phyloP scores from a whole-genome alignment of 2,329 filamentous ascomycete genomes.

The Pezizomycotina sp. region DNA sequence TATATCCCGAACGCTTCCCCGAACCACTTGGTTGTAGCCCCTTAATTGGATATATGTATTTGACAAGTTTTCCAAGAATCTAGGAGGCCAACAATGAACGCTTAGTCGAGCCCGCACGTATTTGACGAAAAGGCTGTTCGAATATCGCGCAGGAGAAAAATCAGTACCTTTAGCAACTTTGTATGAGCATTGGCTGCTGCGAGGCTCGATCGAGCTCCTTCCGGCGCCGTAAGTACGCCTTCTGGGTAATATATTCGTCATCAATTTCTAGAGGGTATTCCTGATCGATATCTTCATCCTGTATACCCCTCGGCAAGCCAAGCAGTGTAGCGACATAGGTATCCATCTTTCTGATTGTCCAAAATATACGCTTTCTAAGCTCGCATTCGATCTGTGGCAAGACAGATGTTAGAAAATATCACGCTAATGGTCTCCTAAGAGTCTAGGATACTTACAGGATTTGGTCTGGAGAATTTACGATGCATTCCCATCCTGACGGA shows the following conservation, averaged over 20 bases:
- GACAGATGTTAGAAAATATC: too few relatives aligned
- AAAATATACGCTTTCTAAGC: conserved; percentile 47
- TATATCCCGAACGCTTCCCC: conserved; percentile 36
- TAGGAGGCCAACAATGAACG: too few relatives aligned
- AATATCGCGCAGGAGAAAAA: too few relatives aligned
- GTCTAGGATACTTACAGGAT: too few relatives aligned
- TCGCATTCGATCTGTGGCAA: conserved; percentile 50
- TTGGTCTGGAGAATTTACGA: conserved; percentile 49
- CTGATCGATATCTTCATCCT: conserved; percentile 50
- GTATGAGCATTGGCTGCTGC: conserved; percentile 52
- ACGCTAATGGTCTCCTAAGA: too few relatives aligned
- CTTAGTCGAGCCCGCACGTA: too few relatives aligned
- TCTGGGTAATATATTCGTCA: conserved; percentile 50
- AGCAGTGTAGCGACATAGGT: conserved; percentile 52
- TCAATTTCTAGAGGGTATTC: conserved; percentile 47
- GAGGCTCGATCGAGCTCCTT: conserved; percentile 41
- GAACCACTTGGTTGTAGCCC: conserved; percentile 36
- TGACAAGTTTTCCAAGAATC: conserved; percentile 48
- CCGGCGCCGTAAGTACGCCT: conserved; percentile 40
- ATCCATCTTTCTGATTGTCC: conserved; percentile 53
- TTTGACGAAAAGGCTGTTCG: too few relatives aligned
- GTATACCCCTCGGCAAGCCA: conserved; percentile 48
- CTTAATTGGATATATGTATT: conserved; percentile 49
- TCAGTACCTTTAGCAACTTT: too few relatives aligned
- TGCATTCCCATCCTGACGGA: conserved; percentile 65